Evolutionary conservation across 768 basidiomycete genomes (phyloP).

Genomic region (Amanita pallidorosea): DNA sequence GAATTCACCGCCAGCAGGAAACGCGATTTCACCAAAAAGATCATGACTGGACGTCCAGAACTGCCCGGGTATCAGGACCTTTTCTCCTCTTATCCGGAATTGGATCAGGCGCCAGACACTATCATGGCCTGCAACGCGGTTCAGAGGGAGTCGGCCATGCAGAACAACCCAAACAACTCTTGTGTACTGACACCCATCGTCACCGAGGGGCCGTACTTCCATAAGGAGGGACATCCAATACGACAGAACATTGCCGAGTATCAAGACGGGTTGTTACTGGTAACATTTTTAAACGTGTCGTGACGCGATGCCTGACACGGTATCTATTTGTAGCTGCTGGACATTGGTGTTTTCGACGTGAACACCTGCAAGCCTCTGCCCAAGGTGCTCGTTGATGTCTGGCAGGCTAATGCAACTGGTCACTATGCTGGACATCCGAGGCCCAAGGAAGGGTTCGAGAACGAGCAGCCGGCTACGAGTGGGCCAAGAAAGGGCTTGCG

Average conservation of each 20-base stretch:
- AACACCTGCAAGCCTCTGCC: constrained; percentile 45
- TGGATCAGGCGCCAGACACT: constrained; percentile 12
- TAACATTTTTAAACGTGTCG: constrained; percentile 6
- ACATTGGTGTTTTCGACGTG: constrained; percentile 48
- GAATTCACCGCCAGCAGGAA: constrained; percentile 39
- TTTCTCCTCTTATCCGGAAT: constrained; percentile 28
- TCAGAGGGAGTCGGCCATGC: constrained; percentile 31
- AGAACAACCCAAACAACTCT: constrained; percentile 47
- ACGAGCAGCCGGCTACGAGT: constrained; percentile 35
- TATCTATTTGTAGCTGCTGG: constrained; percentile 24
- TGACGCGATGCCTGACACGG: neutral
- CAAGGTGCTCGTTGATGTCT: constrained; percentile 48
- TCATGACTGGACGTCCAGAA: constrained; percentile 25
- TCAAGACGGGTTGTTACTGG: constrained; percentile 38
- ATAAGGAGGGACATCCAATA: constrained; percentile 35
- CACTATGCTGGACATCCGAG: constrained; percentile 42
- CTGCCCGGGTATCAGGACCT: constrained; percentile 31
- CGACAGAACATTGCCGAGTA: constrained; percentile 44
- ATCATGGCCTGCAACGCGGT: constrained; percentile 35
- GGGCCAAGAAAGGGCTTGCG: constrained; percentile 34
- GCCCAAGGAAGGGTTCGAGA: constrained; percentile 29
- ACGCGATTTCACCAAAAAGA: constrained; percentile 34
- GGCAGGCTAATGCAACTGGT: constrained; percentile 49
- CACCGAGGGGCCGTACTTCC: constrained; percentile 47
- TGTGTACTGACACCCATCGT: constrained; percentile 43